Conservation (phyloP, 2,329 filamentous ascomycete genomes). For the Pseudogymnoascus sp. region DNA sequence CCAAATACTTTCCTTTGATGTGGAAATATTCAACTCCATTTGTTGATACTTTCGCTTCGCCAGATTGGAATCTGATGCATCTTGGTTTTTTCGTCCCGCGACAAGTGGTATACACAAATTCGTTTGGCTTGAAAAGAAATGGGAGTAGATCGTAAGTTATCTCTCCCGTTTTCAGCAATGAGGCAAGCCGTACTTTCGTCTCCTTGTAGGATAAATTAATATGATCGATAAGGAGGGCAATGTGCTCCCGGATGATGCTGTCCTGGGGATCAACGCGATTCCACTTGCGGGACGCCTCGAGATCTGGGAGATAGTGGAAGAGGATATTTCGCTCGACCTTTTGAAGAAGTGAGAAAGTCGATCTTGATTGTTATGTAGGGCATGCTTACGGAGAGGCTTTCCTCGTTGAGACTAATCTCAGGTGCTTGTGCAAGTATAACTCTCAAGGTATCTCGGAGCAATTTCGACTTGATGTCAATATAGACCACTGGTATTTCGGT, state of each 20-base stretch:
- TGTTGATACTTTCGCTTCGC: neutral
- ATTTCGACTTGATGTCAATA: constrained; percentile 14
- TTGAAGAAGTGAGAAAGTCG: constrained; percentile 10
- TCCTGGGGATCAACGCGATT: neutral
- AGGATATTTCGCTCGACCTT: constrained; percentile 17
- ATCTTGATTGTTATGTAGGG: neutral
- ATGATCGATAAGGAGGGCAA: constrained; percentile 6
- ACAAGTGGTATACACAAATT: constrained; percentile 9
- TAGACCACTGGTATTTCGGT: neutral
- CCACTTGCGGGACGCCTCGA: constrained; percentile 10
- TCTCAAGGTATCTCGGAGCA: constrained; percentile 12
- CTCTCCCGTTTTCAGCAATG: neutral
- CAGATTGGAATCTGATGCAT: constrained; percentile 10
- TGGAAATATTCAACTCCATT: constrained; percentile 12
- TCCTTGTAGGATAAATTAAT: neutral
- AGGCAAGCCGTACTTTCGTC: neutral
- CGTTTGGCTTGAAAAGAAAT: constrained; percentile 10
- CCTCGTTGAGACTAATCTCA: constrained; percentile 10
- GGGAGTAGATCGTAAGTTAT: constrained; percentile 10
- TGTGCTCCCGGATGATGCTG: constrained; percentile 19
- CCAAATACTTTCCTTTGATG: constrained; percentile 20
- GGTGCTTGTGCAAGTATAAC: constrained; percentile 5
- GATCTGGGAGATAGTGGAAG: constrained; percentile 14
- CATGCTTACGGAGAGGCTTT: constrained; percentile 10
- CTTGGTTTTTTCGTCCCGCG: neutral